Percentiles rank a stretch among this genome's conserved stretches.
These are phyloP conservation scores for Xylariaceae sp. DNA, from an alignment of 2,329 filamentous ascomycete genomes.

Conservation along the genomic window DNA sequence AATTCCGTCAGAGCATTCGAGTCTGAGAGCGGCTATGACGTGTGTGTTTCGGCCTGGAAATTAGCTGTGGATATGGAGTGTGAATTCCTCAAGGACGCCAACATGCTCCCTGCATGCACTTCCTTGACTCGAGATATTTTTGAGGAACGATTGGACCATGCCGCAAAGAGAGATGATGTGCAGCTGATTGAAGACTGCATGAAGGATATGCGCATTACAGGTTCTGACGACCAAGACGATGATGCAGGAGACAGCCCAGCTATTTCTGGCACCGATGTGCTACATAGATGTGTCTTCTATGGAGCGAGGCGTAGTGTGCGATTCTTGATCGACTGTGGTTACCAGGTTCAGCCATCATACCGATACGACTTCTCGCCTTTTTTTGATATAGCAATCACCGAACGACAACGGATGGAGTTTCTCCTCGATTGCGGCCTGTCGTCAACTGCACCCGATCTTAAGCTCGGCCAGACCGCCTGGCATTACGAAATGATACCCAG, in stretches of 20 bases:
- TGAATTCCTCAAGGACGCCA: conserved; percentile 1
- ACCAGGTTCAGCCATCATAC: neutral
- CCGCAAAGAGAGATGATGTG: conserved; percentile 1
- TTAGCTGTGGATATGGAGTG: conserved; percentile 5
- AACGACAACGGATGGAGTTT: no score
- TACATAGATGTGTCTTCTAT: no score
- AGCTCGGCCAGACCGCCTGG: no score
- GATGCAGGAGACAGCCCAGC: conserved; percentile 1
- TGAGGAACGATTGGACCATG: neutral
- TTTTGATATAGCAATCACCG: no score
- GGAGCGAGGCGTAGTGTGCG: neutral
- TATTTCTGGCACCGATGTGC: no score
- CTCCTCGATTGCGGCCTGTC: no score
- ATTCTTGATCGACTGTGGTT: neutral
- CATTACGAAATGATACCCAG: no score
- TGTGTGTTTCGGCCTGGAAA: conserved; percentile 7
- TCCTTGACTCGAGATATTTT: conserved; percentile 2
- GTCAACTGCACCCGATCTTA: no score
- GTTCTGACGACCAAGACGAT: conserved; percentile 2
- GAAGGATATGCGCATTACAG: conserved; percentile 3
- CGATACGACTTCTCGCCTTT: no score
- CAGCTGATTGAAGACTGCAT: conserved; percentile 2
- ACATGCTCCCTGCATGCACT: conserved; percentile 1
- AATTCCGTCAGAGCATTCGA: neutral
- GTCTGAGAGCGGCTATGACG: neutral